Conservation (phyloP, 768 basidiomycete genomes). For the Imleria badia region DNA sequence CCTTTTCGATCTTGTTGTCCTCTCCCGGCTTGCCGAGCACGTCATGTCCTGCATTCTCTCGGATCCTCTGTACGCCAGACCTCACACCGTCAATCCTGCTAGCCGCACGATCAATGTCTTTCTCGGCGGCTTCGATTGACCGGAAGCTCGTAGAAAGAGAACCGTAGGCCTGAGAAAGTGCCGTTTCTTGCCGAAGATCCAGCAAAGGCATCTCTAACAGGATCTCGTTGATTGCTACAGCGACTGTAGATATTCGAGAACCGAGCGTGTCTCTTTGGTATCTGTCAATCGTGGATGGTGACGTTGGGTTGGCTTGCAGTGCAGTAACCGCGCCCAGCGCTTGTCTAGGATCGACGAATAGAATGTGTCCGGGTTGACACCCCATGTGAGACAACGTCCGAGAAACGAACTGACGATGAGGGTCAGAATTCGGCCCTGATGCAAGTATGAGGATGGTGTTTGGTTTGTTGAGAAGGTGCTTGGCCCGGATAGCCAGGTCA, state of each 20-base stretch:
- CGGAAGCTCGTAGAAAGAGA: constrained; percentile 39
- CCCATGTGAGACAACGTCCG: constrained; percentile 23
- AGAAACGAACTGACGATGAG: constrained; percentile 17
- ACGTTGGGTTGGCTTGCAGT: constrained; percentile 46
- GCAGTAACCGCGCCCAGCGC: constrained; percentile 53
- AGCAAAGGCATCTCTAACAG: constrained; percentile 9
- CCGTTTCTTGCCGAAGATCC: constrained; percentile 37
- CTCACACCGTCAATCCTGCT: constrained; percentile 38
- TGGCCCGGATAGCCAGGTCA: constrained; percentile 29
- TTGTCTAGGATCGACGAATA: constrained; percentile 59
- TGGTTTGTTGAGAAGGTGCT: constrained; percentile 32
- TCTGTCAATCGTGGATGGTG: constrained; percentile 52
- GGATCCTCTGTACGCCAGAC: constrained; percentile 40
- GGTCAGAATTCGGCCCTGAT: constrained; percentile 23
- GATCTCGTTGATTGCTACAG: constrained; percentile 35
- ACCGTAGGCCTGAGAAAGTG: constrained; percentile 39
- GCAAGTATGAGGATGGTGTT: constrained; percentile 47
- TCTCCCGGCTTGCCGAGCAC: constrained; percentile 37
- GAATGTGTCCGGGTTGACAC: constrained; percentile 29
- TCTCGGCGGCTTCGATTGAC: constrained; percentile 30
- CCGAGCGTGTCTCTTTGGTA: constrained; percentile 63
- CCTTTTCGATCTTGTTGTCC: constrained; percentile 23
- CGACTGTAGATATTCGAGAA: constrained; percentile 56
- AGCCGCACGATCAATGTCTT: constrained; percentile 37
- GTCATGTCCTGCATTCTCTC: constrained; percentile 35